Evolutionary conservation across 1,284 basidiomycete species (phyloP).

Genomic region (Papiliotrema laurentii): DNA sequence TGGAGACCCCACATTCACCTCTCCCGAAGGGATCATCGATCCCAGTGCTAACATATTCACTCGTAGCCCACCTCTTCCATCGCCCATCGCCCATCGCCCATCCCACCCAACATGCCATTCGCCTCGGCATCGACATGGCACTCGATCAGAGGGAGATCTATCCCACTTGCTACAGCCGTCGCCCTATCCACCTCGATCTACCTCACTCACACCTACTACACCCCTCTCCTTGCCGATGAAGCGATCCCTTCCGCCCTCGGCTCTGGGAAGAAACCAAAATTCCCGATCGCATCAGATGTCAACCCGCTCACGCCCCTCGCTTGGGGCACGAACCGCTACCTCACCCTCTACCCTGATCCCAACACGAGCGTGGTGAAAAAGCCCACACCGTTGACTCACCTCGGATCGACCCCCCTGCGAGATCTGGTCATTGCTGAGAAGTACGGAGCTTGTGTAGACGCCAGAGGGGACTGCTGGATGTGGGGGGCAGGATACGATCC

Average conservation of each 20-base stretch:
- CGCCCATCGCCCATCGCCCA: background rate
- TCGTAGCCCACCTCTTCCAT: background rate
- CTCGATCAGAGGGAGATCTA: conserved; percentile 17
- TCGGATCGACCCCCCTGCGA: conserved; percentile 56
- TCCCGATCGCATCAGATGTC: conserved; percentile 4
- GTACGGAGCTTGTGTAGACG: conserved; percentile 80
- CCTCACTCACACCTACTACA: conserved; percentile 18
- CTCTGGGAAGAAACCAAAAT: conserved; percentile 12
- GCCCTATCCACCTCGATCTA: conserved; percentile 25
- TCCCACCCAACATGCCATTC: conserved; percentile 16
- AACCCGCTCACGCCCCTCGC: conserved; percentile 32
- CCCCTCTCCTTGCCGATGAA: conserved; percentile 21
- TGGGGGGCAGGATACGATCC: conserved; percentile 65
- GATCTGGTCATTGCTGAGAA: conserved; percentile 69
- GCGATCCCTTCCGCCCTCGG: conserved; percentile 3
- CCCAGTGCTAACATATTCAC: background rate
- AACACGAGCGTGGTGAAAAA: conserved; percentile 24
- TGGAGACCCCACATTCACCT: background rate
- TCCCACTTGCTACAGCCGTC: conserved; percentile 27
- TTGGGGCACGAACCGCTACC: conserved; percentile 42
- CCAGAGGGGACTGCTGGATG: conserved; percentile 79
- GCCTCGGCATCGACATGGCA: conserved; percentile 20
- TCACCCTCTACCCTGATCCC: conserved; percentile 30
- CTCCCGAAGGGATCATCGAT: background rate
- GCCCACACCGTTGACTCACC: conserved; percentile 30